Conservation (phyloP, 2,329 filamentous ascomycete genomes). For the Tolypocladium album region DNA sequence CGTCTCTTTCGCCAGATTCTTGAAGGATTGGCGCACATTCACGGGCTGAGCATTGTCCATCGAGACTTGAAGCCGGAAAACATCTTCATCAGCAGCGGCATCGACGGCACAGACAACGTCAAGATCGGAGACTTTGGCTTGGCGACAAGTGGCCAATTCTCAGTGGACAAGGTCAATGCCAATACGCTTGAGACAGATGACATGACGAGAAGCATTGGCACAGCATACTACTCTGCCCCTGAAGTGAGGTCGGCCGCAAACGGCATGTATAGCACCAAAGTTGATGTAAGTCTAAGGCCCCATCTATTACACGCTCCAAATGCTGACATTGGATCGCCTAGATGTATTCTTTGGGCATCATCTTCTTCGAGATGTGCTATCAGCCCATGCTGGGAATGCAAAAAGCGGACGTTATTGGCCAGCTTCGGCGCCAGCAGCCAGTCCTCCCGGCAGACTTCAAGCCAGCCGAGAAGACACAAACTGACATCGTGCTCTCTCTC, state of each 20-base stretch:
- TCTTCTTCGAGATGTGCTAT: conserved; percentile 97
- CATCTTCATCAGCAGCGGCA: conserved; percentile 65
- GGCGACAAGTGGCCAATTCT: conserved; percentile 77
- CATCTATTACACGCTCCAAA: not conserved
- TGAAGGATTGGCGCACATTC: conserved; percentile 83
- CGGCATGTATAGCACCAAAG: conserved; percentile 81
- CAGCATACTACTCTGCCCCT: conserved; percentile 85
- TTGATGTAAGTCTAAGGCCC: conserved; percentile 53
- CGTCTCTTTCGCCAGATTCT: conserved; percentile 82
- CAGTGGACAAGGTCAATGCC: conserved; percentile 41
- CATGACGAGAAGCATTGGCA: conserved; percentile 63
- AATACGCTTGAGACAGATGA: conserved; percentile 41
- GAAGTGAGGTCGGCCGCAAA: conserved; percentile 70
- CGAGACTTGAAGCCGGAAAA: conserved; percentile 96
- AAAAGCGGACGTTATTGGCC: conserved; percentile 51
- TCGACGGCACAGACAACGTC: conserved; percentile 74
- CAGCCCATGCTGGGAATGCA: conserved; percentile 56
- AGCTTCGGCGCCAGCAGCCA: conserved; percentile 57
- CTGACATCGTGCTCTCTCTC: conserved; percentile 67
- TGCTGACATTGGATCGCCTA: conserved; percentile 13
- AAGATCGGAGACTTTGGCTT: conserved; percentile 96
- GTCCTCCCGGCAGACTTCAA: conserved; percentile 64
- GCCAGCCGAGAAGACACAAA: conserved; percentile 59
- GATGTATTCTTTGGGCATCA: conserved; percentile 96
- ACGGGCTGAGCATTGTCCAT: conserved; percentile 84